Percentiles rank a stretch among this genome's conserved stretches.
phyloP scores from a whole-genome alignment of 2,329 filamentous ascomycete species.

The Aspergillus neoniger region DNA sequence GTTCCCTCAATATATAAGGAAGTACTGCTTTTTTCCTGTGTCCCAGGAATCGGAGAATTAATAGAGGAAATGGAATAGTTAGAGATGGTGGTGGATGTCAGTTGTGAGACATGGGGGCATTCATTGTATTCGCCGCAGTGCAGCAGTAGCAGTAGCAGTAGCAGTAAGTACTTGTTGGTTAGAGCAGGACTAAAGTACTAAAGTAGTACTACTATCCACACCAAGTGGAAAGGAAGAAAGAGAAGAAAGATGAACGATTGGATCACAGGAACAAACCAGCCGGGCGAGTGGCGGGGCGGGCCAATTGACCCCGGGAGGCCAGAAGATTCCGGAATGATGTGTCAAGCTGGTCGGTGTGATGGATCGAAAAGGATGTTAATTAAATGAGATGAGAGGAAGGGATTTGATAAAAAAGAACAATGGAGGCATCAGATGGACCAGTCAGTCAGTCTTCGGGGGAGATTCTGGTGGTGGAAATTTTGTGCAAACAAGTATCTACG shows the following conservation, averaged over 20 bases:
- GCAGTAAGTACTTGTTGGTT: no score
- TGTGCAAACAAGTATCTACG: no score
- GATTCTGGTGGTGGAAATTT: not conserved
- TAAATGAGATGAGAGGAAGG: not conserved
- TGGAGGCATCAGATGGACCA: not conserved
- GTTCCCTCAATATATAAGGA: no score
- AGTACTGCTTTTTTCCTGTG: no score
- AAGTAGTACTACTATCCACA: not conserved
- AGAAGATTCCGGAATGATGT: slow-evolving; percentile 6
- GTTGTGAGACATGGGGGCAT: no score
- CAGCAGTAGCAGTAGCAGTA: not conserved
- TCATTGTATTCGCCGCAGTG: no score
- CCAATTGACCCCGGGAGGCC: not conserved
- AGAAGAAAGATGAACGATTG: not conserved
- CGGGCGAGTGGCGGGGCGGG: not conserved
- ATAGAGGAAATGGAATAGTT: no score
- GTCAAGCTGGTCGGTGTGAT: slow-evolving; percentile 12
- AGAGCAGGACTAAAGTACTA: not conserved
- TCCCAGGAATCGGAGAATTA: no score
- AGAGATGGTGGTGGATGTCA: no score
- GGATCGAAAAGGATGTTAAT: slow-evolving; percentile 1
- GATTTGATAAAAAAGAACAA: no score
- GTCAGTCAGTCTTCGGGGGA: not conserved
- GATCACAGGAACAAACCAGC: not conserved
- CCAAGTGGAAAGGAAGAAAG: not conserved